Evolutionary conservation across 2,329 filamentous ascomycete species (phyloP).

Genomic region (Phialophora expanda): DNA sequence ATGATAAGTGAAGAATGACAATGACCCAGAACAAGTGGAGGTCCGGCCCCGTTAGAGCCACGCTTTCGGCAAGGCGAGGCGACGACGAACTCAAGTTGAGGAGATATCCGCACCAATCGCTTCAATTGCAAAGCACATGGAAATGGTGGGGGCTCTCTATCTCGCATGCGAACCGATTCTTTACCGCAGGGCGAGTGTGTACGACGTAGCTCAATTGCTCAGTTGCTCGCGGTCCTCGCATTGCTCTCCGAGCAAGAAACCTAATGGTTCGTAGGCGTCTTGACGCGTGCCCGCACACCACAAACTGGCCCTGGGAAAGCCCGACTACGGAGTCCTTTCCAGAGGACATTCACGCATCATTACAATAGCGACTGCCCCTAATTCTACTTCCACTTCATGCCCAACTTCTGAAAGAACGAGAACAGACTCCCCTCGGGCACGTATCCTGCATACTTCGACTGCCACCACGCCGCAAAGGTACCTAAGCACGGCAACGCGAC

Average conservation of each 20-base stretch:
- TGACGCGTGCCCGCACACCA: neutral
- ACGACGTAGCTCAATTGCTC: no score
- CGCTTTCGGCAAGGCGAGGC: neutral
- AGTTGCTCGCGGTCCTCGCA: neutral
- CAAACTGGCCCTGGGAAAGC: neutral
- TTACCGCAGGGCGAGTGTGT: no score
- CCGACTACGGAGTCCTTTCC: neutral
- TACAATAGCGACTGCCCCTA: neutral
- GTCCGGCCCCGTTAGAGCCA: neutral
- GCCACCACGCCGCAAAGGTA: conserved; percentile 51
- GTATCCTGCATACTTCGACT: conserved; percentile 47
- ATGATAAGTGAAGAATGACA: neutral
- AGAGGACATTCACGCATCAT: neutral
- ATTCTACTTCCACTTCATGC: conserved; percentile 44
- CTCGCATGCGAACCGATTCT: no score
- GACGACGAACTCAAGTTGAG: neutral
- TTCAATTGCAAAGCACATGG: neutral
- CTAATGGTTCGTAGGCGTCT: neutral
- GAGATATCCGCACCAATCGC: conserved; percentile 1
- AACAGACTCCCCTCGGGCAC: conserved; percentile 52
- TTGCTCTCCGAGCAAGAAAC: neutral
- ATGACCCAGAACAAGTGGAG: no score
- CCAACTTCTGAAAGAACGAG: conserved; percentile 51
- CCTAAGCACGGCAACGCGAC: conserved; percentile 29
- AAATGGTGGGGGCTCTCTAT: neutral